These are phyloP conservation scores for Colletotrichum paranaense DNA, from an alignment of 2,329 filamentous ascomycete species.

Conservation along the genomic window DNA sequence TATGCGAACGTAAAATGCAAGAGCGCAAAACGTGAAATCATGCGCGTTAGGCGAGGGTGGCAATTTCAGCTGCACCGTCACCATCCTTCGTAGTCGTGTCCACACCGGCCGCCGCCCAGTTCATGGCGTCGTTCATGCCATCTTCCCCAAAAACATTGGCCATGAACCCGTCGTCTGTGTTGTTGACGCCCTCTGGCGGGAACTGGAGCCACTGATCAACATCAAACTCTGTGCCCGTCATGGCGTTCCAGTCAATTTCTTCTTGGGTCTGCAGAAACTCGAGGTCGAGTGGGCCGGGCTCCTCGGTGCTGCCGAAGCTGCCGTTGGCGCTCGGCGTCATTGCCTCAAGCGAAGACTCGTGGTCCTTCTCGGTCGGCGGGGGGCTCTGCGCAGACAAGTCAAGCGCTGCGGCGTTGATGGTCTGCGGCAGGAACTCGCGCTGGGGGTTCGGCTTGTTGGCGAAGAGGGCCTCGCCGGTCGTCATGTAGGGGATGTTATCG, in stretches of 20 bases:
- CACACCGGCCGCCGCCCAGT: slow-evolving; percentile 31
- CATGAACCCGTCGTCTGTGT: slow-evolving; percentile 50
- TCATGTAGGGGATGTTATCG: slow-evolving; percentile 59
- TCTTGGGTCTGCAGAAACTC: slow-evolving; percentile 59
- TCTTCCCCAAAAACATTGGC: slow-evolving; percentile 44
- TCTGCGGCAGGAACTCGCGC: slow-evolving; percentile 46
- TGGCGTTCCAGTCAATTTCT: slow-evolving; percentile 65
- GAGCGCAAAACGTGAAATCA: not conserved
- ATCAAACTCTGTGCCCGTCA: slow-evolving; percentile 65
- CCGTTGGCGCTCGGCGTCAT: slow-evolving; percentile 59
- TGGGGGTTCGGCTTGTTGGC: slow-evolving; percentile 28
- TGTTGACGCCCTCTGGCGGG: slow-evolving; percentile 59
- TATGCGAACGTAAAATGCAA: not conserved
- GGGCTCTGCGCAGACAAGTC: slow-evolving; percentile 53
- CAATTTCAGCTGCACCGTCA: slow-evolving; percentile 20
- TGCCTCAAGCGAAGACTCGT: slow-evolving; percentile 50
- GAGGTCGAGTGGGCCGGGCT: slow-evolving; percentile 53
- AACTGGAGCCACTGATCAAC: slow-evolving; percentile 71
- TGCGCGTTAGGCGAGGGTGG: slow-evolving; percentile 14
- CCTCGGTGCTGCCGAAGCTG: slow-evolving; percentile 56
- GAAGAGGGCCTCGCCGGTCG: slow-evolving; percentile 53
- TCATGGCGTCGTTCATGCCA: slow-evolving; percentile 38
- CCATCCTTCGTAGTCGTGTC: slow-evolving; percentile 11
- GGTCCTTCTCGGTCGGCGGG: slow-evolving; percentile 55
- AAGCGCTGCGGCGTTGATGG: slow-evolving; percentile 49